Conservation (phyloP, 1,284 basidiomycete genomes). For the Cystobasidiaceae sp. region DNA sequence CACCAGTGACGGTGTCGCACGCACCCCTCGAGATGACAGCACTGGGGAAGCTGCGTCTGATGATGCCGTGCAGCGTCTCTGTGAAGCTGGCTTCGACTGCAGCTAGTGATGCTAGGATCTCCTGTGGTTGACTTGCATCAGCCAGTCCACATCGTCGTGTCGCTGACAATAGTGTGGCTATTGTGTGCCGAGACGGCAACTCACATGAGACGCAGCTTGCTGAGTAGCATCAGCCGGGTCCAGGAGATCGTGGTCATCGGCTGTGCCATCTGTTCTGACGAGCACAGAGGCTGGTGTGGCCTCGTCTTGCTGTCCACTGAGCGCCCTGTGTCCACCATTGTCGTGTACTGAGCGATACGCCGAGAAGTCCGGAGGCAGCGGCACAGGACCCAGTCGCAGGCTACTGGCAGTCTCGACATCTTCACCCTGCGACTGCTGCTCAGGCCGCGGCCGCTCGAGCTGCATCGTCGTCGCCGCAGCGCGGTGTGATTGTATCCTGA, state of each 20-base stretch:
- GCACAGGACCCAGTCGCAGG: slow-evolving; percentile 17
- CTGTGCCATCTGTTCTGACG: too few relatives aligned
- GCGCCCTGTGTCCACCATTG: too few relatives aligned
- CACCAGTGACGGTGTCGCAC: background rate
- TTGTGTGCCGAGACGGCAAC: background rate
- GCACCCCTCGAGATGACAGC: background rate
- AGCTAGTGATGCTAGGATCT: slow-evolving; percentile 12
- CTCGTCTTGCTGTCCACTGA: too few relatives aligned
- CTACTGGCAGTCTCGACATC: background rate
- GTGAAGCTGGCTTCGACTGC: slow-evolving; percentile 13
- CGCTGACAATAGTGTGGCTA: background rate
- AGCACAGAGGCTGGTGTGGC: too few relatives aligned
- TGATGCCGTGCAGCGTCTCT: slow-evolving; percentile 4
- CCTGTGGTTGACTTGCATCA: background rate
- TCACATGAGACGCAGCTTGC: too few relatives aligned
- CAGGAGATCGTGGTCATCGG: too few relatives aligned
- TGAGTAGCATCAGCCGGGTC: too few relatives aligned
- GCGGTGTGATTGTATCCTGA: background rate
- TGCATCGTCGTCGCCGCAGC: slow-evolving; percentile 1
- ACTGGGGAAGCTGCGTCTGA: slow-evolving; percentile 3
- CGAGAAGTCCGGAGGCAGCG: slow-evolving; percentile 25
- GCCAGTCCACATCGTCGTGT: background rate
- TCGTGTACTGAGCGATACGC: background rate
- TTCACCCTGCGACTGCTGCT: background rate
- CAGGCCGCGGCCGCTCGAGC: slow-evolving; percentile 20